Evolutionary conservation across 208 protist species (phyloP).

Genomic region (Novymonas esmeraldas): DNA sequence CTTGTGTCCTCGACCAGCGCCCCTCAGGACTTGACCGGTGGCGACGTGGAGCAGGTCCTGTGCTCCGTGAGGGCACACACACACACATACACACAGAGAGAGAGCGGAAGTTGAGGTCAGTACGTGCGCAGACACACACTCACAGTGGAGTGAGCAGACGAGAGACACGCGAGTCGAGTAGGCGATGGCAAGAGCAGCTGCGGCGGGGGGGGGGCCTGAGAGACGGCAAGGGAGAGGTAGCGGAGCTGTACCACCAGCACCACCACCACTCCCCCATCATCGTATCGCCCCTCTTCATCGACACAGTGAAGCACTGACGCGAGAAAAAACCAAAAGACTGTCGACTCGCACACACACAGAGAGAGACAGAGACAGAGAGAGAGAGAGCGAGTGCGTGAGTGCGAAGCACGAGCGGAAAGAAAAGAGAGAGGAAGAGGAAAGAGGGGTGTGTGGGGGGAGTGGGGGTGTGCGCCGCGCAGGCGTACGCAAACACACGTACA

Average conservation of each 20-base stretch:
- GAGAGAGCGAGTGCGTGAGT: too few relatives aligned
- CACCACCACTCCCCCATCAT: too few relatives aligned
- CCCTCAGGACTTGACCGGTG: neutral
- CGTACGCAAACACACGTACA: neutral
- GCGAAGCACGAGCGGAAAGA: neutral
- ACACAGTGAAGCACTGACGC: neutral
- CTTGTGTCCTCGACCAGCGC: too few relatives aligned
- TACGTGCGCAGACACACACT: neutral
- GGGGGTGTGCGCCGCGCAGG: neutral
- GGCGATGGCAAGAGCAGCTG: too few relatives aligned
- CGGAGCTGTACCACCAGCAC: too few relatives aligned
- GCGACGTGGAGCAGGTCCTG: too few relatives aligned
- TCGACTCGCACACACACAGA: neutral
- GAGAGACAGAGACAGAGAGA: too few relatives aligned
- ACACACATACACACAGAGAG: neutral
- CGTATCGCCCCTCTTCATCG: too few relatives aligned
- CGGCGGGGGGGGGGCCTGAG: too few relatives aligned
- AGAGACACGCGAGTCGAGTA: too few relatives aligned
- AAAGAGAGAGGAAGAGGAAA: neutral
- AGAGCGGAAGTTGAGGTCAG: neutral
- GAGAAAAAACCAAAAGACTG: slow-evolving; percentile 1
- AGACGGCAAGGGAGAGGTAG: too few relatives aligned
- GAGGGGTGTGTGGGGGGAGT: neutral
- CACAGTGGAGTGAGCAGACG: neutral
- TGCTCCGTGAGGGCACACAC: neutral